Base-by-base conservation (phyloP, 139 green algal genomes). In the Auxenochlorella pyrenoidosa region DNA sequence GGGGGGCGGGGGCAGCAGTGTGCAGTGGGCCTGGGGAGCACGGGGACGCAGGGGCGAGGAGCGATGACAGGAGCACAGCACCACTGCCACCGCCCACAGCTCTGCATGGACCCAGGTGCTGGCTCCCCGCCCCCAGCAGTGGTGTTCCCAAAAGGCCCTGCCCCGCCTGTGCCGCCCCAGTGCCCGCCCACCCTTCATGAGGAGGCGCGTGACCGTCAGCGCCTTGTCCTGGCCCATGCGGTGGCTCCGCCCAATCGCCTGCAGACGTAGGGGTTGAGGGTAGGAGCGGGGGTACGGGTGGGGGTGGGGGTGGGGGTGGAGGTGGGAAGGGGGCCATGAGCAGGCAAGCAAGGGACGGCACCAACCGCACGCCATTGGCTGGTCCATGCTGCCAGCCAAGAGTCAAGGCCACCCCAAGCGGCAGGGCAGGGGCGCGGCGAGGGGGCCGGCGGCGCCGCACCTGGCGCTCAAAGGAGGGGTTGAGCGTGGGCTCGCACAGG, bases 201-300 rank as follows among this genome's bases (percentile, higher is more conserved):
- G 75, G 41, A 91, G 19, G 58, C 83, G 72, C 12, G 81, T 86
- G 13, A 91, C 88, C 19, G 60, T 88, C 22, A 91, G n/a, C 47
- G 47, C 40, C 44, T 89, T 82, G 41, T 80, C 60, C 82, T 91
- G 88, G 1, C 88, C 88, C 75, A 91, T 91, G 41, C 88, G 72
- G 43, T 70, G 51, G 36, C 59, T 78, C 15, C 88, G 83, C 59
- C 88, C 88, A 18, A 91, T 85, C 36, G 88, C 88, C 77, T 91
- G 86, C 40, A 34, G 15, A 41, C 41, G 34, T 30, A 15, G 24
- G 4, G 63, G 63, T 1, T 18, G 63, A 34, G 54, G 15, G 22
- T 24, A 13, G 28, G 2, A 15, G 63, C 13, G 26, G 2, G 26
- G 63, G 13, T 13, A 12, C 28, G 4, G 38, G 28, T n/a, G 63